Base-by-base conservation (phyloP, 140 eudicot genomes). In the Ambrosia hybrid region DNA sequence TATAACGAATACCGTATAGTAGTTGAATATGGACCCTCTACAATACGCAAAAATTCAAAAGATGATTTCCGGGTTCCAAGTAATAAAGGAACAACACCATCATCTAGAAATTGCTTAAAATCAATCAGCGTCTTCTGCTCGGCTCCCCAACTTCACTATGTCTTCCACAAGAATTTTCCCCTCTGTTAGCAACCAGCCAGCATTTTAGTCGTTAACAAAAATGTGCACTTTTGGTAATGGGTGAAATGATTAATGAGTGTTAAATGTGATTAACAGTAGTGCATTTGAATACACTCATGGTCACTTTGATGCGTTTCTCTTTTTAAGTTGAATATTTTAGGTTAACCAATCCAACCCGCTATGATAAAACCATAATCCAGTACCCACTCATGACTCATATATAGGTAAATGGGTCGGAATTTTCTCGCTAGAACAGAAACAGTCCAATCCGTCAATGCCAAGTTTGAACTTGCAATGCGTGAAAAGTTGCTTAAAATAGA, bases 91-190 rank as follows among this genome's bases (percentile, higher is more conserved):
- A 43, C 55, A 17, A 39, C 56, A 49, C 41, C 64, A 68, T 46
- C 78, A 43, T 17, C 73, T 11, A 5, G 62, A 15, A 55, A 38
- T 67, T 78, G 81, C 43, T 63, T 77, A 82, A 17, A 70, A 80
- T 66, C 81, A 39, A 61, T 73, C 80, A 37, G 61, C 85, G 52
- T 84, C 91, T 58, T 87, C 84, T 16, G 76, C 78, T 3, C 89
- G 85, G 66, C 95, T 83, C 34, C 96, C 98, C 89, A 93, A 74
- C 80, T 78, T 85, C 67, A 92, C 98, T 45, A 92, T 89, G 79
- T 92, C 98, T 79, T 92, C 96, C 72, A 89, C 98, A 33, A 87
- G 93, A 76, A 92, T 92, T 88, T 92, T 92, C 33, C 98, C 98
- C 46, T 92, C 98, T 92, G 96, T 67, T 67, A 52, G 38, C 60